Percentiles rank a stretch among this genome's conserved stretches.
These are phyloP conservation scores for Acanthamoeba sp. DNA, from an alignment of 208 protist genomes.

Conservation along the genomic window DNA sequence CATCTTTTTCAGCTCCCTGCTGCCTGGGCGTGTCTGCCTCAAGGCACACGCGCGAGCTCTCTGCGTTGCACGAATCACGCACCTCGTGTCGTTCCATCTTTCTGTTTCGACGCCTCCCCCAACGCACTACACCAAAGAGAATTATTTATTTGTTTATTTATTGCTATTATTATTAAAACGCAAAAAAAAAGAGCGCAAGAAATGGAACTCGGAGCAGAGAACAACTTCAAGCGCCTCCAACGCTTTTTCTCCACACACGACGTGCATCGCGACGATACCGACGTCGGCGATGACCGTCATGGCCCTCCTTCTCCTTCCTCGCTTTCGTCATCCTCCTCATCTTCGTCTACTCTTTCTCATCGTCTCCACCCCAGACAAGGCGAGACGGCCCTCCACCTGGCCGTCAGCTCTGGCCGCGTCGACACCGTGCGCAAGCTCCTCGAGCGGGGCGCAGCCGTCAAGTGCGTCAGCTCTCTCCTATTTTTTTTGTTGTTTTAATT, in stretches of 20 bases:
- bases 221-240: slow-evolving; percentile 42
- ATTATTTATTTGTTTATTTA: too few relatives aligned
- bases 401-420: slow-evolving; percentile 20
- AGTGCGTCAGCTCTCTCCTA: neutral
- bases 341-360: too few relatives aligned
- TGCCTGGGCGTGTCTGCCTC: too few relatives aligned
- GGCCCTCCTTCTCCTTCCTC: neutral
- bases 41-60: too few relatives aligned
- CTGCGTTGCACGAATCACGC: too few relatives aligned
- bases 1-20: neutral
- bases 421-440: slow-evolving; percentile 43
- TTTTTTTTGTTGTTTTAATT: neutral
- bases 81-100: too few relatives aligned
- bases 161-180: too few relatives aligned
- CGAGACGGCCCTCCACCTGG: slow-evolving; percentile 36
- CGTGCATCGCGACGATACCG: neutral
- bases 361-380: neutral
- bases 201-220: neutral
- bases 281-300: neutral
- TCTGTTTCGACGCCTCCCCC: too few relatives aligned
- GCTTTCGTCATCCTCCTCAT: too few relatives aligned
- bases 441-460: slow-evolving; percentile 24
- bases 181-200: neutral
- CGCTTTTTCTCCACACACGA: neutral
- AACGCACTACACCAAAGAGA: too few relatives aligned